These are phyloP conservation scores for Raphidocelis subcapitata DNA, from an alignment of 139 green algal species.

Conservation along the genomic window DNA sequence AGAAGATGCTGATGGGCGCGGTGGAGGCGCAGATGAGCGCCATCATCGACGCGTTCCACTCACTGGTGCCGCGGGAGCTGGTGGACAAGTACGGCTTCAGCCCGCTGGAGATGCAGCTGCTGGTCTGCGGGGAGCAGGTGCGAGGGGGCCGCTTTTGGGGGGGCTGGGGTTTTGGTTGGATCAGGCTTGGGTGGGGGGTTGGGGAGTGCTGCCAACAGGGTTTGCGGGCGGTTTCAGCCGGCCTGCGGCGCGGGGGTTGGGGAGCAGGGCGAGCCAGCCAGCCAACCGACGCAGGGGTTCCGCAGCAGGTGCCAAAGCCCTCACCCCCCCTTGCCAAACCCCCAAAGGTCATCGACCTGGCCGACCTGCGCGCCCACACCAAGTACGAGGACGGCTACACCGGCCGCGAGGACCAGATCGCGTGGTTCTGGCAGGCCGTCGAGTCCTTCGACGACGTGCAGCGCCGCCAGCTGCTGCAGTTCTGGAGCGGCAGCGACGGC, in stretches of 20 bases:
- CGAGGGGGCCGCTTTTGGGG: too few species aligned
- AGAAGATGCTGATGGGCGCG: slow-evolving; percentile 64
- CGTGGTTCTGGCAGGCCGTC: slow-evolving; percentile 61
- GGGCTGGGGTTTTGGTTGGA: too few species aligned
- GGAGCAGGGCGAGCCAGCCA: too few species aligned
- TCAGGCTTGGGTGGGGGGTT: too few species aligned
- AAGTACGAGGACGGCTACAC: slow-evolving; percentile 68
- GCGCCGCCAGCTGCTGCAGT: slow-evolving; percentile 60
- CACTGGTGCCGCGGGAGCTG: slow-evolving; percentile 53
- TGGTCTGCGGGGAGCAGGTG: slow-evolving; percentile 60
- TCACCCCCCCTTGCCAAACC: neutral
- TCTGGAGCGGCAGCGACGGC: slow-evolving; percentile 59
- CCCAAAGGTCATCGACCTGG: slow-evolving; percentile 10
- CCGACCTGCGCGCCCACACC: slow-evolving; percentile 11
- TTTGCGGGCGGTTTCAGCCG: too few species aligned
- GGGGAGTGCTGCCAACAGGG: too few species aligned
- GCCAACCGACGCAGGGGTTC: too few species aligned
- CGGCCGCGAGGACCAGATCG: slow-evolving; percentile 57
- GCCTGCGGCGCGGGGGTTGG: too few species aligned
- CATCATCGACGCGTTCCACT: slow-evolving; percentile 63
- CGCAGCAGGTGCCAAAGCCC: too few species aligned
- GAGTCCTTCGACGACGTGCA: slow-evolving; percentile 53
- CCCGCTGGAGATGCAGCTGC: slow-evolving; percentile 70
- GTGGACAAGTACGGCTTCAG: slow-evolving; percentile 77
- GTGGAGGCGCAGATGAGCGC: slow-evolving; percentile 59